Evolutionary conservation across 345 rosid genomes (phyloP).

Genomic region (Pelargonium nanum): DNA sequence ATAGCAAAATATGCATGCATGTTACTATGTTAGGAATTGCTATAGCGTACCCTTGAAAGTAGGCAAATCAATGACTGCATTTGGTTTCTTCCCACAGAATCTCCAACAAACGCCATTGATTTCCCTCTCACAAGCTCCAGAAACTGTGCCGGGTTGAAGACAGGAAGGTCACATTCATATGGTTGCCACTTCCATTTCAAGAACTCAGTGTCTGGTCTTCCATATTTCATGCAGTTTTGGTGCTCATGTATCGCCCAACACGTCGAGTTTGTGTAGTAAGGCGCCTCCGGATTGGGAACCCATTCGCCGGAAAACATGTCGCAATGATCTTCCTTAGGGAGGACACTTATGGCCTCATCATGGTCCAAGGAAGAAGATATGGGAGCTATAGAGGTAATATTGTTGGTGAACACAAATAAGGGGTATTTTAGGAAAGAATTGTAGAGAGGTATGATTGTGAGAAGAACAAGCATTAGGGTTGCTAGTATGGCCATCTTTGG

Average conservation of each 20-base stretch:
- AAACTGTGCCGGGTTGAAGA: conserved; percentile 63
- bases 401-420: too few species aligned
- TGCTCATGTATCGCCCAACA: conserved; percentile 98
- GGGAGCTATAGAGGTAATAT: too few species aligned
- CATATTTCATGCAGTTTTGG: conserved; percentile 89
- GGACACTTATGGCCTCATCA: neutral
- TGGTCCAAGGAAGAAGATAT: neutral
- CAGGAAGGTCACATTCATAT: conserved; percentile 52
- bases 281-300: conserved; percentile 60
- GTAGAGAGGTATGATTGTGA: neutral
- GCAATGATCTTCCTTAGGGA: conserved; percentile 21
- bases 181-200: conserved; percentile 86
- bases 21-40: neutral
- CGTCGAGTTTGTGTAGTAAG: conserved; percentile 76
- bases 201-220: conserved; percentile 63
- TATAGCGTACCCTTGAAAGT: conserved; percentile 61
- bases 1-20: too few species aligned
- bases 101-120: conserved; percentile 82
- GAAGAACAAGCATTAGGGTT: neutral
- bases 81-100: conserved; percentile 82
- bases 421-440: too few species aligned
- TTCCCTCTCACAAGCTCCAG: conserved; percentile 60
- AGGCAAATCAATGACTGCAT: conserved; percentile 97
- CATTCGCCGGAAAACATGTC: conserved; percentile 79
- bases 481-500: too few species aligned